Conservation (phyloP, 257 asterid species). For the Nicotiana attenuata region DNA sequence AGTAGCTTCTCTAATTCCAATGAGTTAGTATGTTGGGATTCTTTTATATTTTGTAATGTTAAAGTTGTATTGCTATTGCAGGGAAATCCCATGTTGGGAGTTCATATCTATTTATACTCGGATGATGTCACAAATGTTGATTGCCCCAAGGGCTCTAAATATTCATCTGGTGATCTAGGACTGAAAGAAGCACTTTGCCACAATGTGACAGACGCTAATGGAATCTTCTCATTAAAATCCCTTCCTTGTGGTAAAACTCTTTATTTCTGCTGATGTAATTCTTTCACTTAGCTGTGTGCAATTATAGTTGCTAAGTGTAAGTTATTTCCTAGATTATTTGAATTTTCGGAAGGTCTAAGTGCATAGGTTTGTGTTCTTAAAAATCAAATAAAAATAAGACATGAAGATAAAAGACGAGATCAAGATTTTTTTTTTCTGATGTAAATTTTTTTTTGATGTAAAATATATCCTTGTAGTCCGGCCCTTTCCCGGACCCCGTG, state of each 20-base stretch:
- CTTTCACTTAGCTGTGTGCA: not conserved
- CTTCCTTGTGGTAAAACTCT: conserved; percentile 78
- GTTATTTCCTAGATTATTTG: not conserved
- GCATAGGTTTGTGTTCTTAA: not conserved
- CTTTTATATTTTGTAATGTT: conserved; percentile 5
- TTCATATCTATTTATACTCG: conserved; percentile 80
- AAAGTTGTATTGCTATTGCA: conserved; percentile 29
- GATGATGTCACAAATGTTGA: conserved; percentile 72
- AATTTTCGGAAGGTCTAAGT: not conserved
- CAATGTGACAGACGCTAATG: conserved; percentile 85
- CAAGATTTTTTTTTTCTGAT: not conserved
- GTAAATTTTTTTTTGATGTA: no score
- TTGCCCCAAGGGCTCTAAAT: conserved; percentile 70
- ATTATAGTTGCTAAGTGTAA: not conserved
- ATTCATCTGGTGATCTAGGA: conserved; percentile 53
- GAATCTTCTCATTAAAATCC: conserved; percentile 68
- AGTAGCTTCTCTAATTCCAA: not conserved
- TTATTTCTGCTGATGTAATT: conserved; percentile 5
- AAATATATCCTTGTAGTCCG: no score
- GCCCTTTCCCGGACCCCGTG: no score
- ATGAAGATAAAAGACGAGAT: not conserved
- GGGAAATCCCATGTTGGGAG: conserved; percentile 98
- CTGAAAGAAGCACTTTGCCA: conserved; percentile 82
- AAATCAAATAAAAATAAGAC: not conserved
- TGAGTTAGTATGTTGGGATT: not conserved